Base-by-base conservation (phyloP, 805 yeast genomes). In the Metschnikowia borealis region DNA sequence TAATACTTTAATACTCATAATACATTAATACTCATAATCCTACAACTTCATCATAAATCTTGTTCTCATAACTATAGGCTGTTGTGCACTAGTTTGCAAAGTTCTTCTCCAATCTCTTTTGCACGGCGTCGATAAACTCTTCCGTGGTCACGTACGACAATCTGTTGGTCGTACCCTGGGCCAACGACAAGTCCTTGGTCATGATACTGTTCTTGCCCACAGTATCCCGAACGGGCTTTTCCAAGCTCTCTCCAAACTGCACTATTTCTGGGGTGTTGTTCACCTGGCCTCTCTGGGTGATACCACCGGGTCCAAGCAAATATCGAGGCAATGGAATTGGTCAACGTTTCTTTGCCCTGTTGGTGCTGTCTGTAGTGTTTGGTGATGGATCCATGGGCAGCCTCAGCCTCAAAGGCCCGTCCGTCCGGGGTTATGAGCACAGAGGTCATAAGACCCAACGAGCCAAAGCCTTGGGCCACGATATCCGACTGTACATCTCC, bases 241-340 rank as follows among this genome's bases (percentile, higher is more conserved):
- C 94, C 58, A 87, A 75, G 39, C 70, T 65, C 55, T 82, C 71
- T 38, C 87, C 90, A 63, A 87, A 87, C 42, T 77, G 70, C 43
- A 83, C 80, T 47, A 86, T 88, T 3, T 82, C 87, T 32, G 85
- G 86, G 26, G 90, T 87, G 35, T 68, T 68, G 65, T 87, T 92
- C 57, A 87, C 72, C 64, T 78, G 82, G 62, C 92, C 94, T 78
- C 94, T 84, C 69, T 86, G 89, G 55, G 83, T 82, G 48, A 87
- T 68, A 64, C 92, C 94, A 70, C 91, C n/a, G 80, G n/a, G 90
- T 67, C 94, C 94, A 87, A 31, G 94, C 94, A 60, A 85, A 87
- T 51, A 87, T 87, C 17, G 90, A 84, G 4, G 94, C 94, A 67
- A 87, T 87, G 6, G 94, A 86, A 71, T 87, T 87, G 48, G 94